Conservation (phyloP, 306 rosid species). For the Cucumis hystrix region DNA sequence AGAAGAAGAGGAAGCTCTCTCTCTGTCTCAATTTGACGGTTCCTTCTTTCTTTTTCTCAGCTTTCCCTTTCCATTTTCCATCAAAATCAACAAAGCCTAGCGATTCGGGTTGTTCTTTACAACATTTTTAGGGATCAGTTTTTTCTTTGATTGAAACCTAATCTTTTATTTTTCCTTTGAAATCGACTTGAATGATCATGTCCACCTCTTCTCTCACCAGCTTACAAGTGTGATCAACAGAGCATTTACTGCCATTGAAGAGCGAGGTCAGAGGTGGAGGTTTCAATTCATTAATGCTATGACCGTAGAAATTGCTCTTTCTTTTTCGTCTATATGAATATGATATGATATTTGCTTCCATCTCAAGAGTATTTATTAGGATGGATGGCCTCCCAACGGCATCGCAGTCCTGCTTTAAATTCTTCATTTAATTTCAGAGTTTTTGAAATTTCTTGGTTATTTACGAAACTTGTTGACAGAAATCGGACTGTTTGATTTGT, state of each 20-base stretch:
- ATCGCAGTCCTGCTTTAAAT: slow-evolving; percentile 26
- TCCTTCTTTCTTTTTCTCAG: background rate
- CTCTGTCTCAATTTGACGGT: background rate
- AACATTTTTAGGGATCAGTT: background rate
- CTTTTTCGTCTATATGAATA: background rate
- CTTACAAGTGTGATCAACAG: slow-evolving; percentile 1
- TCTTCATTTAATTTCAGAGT: slow-evolving; percentile 21
- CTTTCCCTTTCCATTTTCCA: background rate
- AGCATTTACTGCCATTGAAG: slow-evolving; percentile 14
- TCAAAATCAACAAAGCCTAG: background rate
- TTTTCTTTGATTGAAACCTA: background rate
- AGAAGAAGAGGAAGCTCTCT: slow-evolving; percentile 1
- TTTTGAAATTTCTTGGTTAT: background rate
- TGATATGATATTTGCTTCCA: background rate
- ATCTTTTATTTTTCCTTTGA: background rate
- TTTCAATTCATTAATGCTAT: background rate
- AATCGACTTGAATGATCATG: background rate
- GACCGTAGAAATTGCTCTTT: background rate
- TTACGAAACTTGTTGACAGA: background rate
- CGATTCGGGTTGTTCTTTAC: background rate
- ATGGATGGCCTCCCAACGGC: slow-evolving; percentile 56
- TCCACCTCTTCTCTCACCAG: background rate
- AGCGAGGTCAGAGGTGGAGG: slow-evolving; percentile 19
- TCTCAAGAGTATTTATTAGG: slow-evolving; percentile 42
- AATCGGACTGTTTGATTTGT: background rate